Evolutionary conservation across 495 filamentous ascomycete genomes (phyloP).

Genomic region (Neurospora intermedia): DNA sequence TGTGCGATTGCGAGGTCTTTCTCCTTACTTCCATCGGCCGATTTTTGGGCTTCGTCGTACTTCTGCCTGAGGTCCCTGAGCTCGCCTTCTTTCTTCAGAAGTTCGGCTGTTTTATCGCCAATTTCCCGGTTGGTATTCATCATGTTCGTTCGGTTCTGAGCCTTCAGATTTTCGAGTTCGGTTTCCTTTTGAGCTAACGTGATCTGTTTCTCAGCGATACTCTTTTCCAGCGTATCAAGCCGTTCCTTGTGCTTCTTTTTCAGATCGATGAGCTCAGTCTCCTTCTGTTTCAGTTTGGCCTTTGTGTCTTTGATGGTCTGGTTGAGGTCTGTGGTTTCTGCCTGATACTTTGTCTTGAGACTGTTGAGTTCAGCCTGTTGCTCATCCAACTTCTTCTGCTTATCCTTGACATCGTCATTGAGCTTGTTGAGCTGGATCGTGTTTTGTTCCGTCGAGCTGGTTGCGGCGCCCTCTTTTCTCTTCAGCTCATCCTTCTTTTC

Average conservation of each 20-base stretch:
- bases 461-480: background rate
- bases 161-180: background rate
- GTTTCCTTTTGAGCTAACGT: background rate
- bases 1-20: background rate
- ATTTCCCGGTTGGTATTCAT: background rate
- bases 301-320: background rate
- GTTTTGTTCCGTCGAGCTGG: background rate
- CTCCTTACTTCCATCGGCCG: background rate
- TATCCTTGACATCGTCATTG: background rate
- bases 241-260: background rate
- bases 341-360: background rate
- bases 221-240: background rate
- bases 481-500: background rate
- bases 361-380: background rate
- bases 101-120: background rate
- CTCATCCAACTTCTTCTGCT: background rate
- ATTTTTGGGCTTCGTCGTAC: background rate
- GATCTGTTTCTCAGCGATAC: background rate
- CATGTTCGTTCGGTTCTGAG: background rate
- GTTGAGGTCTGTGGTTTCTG: background rate
- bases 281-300: background rate
- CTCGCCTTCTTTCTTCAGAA: background rate
- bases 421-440: background rate
- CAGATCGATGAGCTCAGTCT: background rate
- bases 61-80: background rate